Evolutionary conservation across 306 rosid genomes (phyloP).

Genomic region (Lupinus albus): DNA sequence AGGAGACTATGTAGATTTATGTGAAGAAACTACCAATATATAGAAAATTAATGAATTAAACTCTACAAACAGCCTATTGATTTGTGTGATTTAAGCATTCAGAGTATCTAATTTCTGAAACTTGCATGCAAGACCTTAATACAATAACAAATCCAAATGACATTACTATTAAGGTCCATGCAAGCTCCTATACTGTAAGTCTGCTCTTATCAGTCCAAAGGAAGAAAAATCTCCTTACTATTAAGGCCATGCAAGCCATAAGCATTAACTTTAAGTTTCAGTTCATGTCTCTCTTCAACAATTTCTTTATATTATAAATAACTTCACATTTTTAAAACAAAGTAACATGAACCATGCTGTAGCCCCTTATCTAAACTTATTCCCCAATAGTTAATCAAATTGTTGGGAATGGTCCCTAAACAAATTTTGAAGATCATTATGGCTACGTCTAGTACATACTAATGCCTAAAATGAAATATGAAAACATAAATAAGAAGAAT

Average conservation of each 20-base stretch:
- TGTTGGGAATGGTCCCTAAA: conserved; percentile 11
- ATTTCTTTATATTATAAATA: conserved; percentile 12
- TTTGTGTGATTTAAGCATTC: conserved; percentile 7
- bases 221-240: conserved; percentile 25
- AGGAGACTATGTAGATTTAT: background rate
- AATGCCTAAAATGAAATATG: conserved; percentile 26
- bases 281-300: conserved; percentile 13
- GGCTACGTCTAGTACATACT: conserved; percentile 7
- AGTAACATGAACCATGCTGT: conserved; percentile 8
- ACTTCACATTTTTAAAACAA: conserved; percentile 13
- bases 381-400: conserved; percentile 20
- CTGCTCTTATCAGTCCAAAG: conserved; percentile 25
- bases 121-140: conserved; percentile 6
- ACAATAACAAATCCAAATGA: conserved; percentile 15
- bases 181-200: no score
- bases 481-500: conserved; percentile 14
- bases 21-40: background rate
- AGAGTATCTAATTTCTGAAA: conserved; percentile 24
- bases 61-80: background rate
- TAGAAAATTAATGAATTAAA: conserved; percentile 1
- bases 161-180: no score
- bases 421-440: background rate
- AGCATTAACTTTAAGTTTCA: background rate
- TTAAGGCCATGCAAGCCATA: background rate
- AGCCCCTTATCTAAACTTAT: background rate